Conservation (phyloP, 164 flowering plant species). For the Stephania cephalantha region DNA sequence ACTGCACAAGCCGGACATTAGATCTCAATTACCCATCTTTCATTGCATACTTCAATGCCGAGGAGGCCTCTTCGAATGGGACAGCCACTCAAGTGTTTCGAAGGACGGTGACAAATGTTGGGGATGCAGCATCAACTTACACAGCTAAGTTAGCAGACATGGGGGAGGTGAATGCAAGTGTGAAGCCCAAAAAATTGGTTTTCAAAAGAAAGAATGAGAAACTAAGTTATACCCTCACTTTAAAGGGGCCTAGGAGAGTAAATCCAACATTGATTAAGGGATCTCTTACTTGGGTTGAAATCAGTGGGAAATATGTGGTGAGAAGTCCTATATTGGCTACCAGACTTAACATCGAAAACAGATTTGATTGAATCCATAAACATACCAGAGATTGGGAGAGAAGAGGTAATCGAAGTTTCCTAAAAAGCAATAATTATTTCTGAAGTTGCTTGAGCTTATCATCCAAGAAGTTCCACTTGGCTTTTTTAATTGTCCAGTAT, state of each 20-base stretch:
- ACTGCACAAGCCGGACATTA: constrained; percentile 25
- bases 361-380: too few species aligned
- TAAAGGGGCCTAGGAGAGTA: background rate
- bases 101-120: constrained; percentile 36
- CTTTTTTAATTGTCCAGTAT: too few species aligned
- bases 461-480: too few species aligned
- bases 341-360: background rate
- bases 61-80: constrained; percentile 8
- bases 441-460: too few species aligned
- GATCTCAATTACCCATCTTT: constrained; percentile 65
- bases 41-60: constrained; percentile 28
- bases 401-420: too few species aligned
- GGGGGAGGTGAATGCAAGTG: too few species aligned
- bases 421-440: too few species aligned
- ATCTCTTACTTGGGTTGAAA: constrained; percentile 1
- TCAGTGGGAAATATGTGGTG: background rate
- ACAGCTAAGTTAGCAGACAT: background rate
- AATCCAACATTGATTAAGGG: background rate
- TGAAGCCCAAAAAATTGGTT: too few species aligned
- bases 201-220: constrained; percentile 4
- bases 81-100: constrained; percentile 22
- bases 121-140: constrained; percentile 5
- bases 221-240: constrained; percentile 2
- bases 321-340: constrained; percentile 6
- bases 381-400: too few species aligned